Conservation (phyloP, 2,329 filamentous ascomycete species). For the Aspergillus ruber region DNA sequence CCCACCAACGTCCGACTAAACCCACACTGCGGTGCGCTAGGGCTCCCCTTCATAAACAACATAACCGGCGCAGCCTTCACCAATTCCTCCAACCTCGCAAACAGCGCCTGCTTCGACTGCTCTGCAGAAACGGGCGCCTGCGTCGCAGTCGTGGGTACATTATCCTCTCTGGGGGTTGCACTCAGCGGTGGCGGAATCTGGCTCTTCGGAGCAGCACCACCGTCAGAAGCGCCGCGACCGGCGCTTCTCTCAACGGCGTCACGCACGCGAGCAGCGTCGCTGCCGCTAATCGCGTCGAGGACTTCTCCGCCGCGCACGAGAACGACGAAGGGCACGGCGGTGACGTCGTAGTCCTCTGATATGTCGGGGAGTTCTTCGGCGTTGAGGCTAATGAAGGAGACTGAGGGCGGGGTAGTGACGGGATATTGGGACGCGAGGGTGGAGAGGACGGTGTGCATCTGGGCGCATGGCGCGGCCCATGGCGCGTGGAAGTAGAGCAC, state of each 20-base stretch:
- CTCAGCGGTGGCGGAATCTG: conserved; percentile 36
- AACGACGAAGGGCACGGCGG: conserved; percentile 87
- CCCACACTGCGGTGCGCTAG: conserved; percentile 77
- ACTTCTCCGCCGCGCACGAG: conserved; percentile 69
- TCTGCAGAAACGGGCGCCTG: conserved; percentile 31
- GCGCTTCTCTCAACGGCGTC: conserved; percentile 79
- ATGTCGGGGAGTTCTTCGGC: conserved; percentile 91
- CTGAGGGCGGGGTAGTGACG: conserved; percentile 56
- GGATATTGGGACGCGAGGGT: conserved; percentile 84
- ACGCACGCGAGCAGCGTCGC: conserved; percentile 78
- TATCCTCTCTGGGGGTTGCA: conserved; percentile 33
- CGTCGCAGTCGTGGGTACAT: conserved; percentile 23
- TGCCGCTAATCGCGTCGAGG: conserved; percentile 81
- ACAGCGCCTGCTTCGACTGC: conserved; percentile 74
- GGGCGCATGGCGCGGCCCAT: conserved; percentile 92
- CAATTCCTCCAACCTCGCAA: conserved; percentile 71
- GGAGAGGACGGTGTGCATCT: conserved; percentile 82
- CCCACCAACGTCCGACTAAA: conserved; percentile 87
- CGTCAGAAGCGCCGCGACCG: conserved; percentile 36
- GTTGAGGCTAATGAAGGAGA: conserved; percentile 84
- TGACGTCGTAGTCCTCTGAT: conserved; percentile 87
- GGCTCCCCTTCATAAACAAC: conserved; percentile 98
- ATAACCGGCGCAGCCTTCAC: conserved; percentile 96
- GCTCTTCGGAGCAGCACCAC: conserved; percentile 22
- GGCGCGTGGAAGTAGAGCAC: conserved; percentile 93